phyloP scores from a whole-genome alignment of 2,329 filamentous ascomycete species.

The Aspergillus vadensis region DNA sequence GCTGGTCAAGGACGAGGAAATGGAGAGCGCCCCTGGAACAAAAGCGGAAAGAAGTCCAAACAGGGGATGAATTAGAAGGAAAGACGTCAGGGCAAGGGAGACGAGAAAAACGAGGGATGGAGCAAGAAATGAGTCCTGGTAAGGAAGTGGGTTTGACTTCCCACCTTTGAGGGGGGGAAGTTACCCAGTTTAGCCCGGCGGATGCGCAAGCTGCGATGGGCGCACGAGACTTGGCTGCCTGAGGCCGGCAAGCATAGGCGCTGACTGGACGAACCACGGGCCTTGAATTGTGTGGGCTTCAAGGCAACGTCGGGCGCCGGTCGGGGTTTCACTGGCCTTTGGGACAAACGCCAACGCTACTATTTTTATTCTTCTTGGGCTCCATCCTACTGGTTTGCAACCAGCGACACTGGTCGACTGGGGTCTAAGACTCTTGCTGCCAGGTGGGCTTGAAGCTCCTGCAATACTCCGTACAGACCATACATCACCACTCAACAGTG shows the following conservation, averaged over 20 bases:
- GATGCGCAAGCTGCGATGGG: constrained; percentile 4
- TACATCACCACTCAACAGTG: neutral
- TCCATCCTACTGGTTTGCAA: neutral
- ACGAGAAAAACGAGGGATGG: neutral
- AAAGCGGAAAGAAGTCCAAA: neutral
- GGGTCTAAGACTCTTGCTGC: neutral
- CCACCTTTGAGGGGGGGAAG: constrained; percentile 3
- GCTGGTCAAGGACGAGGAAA: neutral
- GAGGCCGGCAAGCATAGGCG: neutral
- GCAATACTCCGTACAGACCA: neutral
- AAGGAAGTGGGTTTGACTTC: constrained; percentile 1
- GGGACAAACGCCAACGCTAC: neutral
- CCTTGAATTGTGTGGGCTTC: neutral
- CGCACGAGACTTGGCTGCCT: constrained; percentile 3
- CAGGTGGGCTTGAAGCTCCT: neutral
- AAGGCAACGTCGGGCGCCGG: constrained; percentile 1
- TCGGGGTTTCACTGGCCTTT: neutral
- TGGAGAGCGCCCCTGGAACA: neutral
- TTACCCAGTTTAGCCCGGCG: neutral
- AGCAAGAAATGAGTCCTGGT: neutral
- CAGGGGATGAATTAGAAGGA: neutral
- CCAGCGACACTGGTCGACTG: neutral
- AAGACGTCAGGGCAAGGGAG: neutral
- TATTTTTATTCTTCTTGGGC: neutral
- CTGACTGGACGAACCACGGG: neutral